Conservation (phyloP, 306 rosid genomes). For the Amphicarpaea edgeworthii region DNA sequence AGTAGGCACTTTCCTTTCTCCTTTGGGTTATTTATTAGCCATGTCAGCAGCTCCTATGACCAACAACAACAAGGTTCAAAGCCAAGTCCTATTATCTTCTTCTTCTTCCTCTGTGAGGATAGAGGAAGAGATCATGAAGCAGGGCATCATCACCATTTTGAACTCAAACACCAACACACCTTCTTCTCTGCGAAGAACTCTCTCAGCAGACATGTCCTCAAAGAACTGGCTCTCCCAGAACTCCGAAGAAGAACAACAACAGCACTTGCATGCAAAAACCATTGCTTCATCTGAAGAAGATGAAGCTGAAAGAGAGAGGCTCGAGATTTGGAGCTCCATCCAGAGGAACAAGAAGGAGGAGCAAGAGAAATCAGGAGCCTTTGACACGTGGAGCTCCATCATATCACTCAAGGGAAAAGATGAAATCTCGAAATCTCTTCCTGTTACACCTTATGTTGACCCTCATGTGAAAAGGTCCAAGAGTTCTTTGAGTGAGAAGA, state of each 20-base stretch:
- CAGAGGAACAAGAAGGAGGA: constrained; percentile 50
- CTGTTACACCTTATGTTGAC: constrained; percentile 70
- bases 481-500: constrained; percentile 63
- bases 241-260: constrained; percentile 52
- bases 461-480: constrained; percentile 76
- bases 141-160: constrained; percentile 77
- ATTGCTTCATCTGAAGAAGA: constrained; percentile 34
- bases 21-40: constrained; percentile 13
- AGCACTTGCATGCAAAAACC: constrained; percentile 43
- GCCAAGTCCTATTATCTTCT: constrained; percentile 8
- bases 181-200: constrained; percentile 72
- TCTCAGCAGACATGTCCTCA: constrained; percentile 97
- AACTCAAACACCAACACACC: constrained; percentile 44
- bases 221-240: constrained; percentile 74
- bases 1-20: not conserved
- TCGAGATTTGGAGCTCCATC: constrained; percentile 61
- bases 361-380: constrained; percentile 41
- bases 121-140: constrained; percentile 52
- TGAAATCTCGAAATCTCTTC: constrained; percentile 48
- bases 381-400: constrained; percentile 69
- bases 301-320: constrained; percentile 47
- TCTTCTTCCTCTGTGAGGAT: not conserved
- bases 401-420: constrained; percentile 53
- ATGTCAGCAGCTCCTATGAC: constrained; percentile 47
- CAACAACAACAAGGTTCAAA: constrained; percentile 33